Evolutionary conservation across 306 rosid genomes (phyloP), one percentile per base, ranked within the genome.

Genomic region (Malus sylvestris): DNA sequence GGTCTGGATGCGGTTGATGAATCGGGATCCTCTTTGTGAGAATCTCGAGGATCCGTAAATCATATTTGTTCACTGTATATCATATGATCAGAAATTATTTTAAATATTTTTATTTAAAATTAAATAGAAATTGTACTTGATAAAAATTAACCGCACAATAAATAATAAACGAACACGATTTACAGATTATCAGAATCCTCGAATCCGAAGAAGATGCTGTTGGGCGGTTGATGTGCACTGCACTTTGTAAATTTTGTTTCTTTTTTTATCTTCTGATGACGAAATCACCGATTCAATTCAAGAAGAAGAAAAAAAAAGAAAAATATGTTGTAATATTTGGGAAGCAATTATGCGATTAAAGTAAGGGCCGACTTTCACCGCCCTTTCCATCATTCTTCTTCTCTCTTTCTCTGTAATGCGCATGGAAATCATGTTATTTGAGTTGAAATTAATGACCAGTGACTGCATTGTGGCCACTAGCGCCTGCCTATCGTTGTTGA

Each of bases 341-440:
- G 52, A 20, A 44, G 59, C 59, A 44, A 27, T 74, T 62, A 74
- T 74, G 61, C 61, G 9, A 42, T n/a, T 61, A 60, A 42, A 62
- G 78, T 18, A 27, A 40, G 22, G 18, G 44, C 77, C 78, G 78
- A 74, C 78, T 30, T n/a, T 29, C 49, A 46, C 70, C 78, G 78
- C 14, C 78, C 78, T 15, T 15, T 16, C 3, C 55, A 16, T 51
- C 55, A 51, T 51, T 51, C 55, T 51, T 49, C 53, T 1, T 49
- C 19, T 18, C 53, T 4, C 19, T 46, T 5, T 46, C 7, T 1
- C 6, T 27, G 59, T 20, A 45, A 45, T 45, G 62, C 33, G 46
- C 70, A 62, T 45, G 30, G 46, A 51, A 15, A 44, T 45, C 61
- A 14, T 20, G 70, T 60, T 62, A 7, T 73, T 45, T 4, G 8